A percentile compares a stretch with the other conserved stretches of the same genome.
Conservation (phyloP, 2,329 filamentous ascomycete genomes). For the Apiospora saccharicola region DNA sequence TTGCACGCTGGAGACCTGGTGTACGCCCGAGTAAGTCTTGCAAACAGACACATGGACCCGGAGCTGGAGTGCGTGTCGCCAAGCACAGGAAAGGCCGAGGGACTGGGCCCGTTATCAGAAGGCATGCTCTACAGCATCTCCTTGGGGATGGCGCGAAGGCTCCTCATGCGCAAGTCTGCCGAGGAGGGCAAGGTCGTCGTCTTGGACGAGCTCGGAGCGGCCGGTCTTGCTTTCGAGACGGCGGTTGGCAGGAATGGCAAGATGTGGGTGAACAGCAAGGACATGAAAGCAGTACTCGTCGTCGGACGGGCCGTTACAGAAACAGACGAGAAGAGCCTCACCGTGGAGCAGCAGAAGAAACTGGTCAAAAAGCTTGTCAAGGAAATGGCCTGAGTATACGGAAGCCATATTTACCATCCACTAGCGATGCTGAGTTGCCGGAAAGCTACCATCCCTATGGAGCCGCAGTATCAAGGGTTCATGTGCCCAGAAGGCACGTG, state of each 20-base stretch:
- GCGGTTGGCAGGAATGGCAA: conserved; percentile 92
- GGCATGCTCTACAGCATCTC: conserved; percentile 89
- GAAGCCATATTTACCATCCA: background rate
- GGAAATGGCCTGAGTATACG: conserved; percentile 54
- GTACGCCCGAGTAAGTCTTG: conserved; percentile 83
- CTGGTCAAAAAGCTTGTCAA: conserved; percentile 72
- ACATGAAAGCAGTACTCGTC: conserved; percentile 73
- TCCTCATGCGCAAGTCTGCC: conserved; percentile 71
- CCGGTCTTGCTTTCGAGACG: conserved; percentile 88
- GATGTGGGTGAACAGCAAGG: conserved; percentile 89
- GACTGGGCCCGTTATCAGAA: conserved; percentile 80
- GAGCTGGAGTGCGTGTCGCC: conserved; percentile 91
- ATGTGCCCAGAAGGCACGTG: background rate
- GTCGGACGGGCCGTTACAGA: conserved; percentile 81
- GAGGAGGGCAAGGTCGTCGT: conserved; percentile 73
- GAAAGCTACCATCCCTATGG: background rate
- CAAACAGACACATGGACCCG: conserved; percentile 83
- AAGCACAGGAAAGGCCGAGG: conserved; percentile 86
- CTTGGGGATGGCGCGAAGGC: conserved; percentile 79
- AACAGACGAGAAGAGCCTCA: conserved; percentile 74
- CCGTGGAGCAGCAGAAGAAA: conserved; percentile 73
- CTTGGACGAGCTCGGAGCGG: conserved; percentile 77
- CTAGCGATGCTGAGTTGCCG: background rate
- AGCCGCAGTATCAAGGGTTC: background rate
- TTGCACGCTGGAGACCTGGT: conserved; percentile 79